Percentiles rank a stretch among this genome's conserved stretches.
Evolutionary conservation across 2,329 filamentous ascomycete genomes (phyloP).

Genomic region (Remersonia thermophila): DNA sequence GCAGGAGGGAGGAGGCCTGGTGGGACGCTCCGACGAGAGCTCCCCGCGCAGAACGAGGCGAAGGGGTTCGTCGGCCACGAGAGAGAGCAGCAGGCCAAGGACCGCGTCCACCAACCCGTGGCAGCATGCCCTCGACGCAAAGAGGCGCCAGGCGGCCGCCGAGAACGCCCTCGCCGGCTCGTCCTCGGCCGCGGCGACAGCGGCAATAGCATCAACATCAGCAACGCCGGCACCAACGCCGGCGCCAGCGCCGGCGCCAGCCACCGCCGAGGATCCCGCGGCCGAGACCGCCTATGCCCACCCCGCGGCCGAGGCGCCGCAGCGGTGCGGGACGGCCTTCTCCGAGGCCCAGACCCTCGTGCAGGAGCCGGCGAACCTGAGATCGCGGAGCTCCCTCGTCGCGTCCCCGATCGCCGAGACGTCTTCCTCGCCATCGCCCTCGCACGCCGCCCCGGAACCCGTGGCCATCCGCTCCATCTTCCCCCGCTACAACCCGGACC

Average conservation of each 20-base stretch:
- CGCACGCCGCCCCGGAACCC: slow-evolving; percentile 17
- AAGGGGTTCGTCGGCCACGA: slow-evolving; percentile 20
- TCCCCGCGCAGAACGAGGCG: slow-evolving; percentile 23
- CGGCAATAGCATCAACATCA: not conserved
- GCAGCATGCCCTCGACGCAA: slow-evolving; percentile 16
- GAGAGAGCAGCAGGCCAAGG: slow-evolving; percentile 22
- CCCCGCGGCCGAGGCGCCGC: slow-evolving; percentile 31
- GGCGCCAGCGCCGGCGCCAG: slow-evolving; percentile 5
- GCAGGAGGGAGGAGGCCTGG: too few species aligned
- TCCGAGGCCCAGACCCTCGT: slow-evolving; percentile 39
- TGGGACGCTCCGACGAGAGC: too few species aligned
- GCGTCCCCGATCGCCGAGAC: slow-evolving; percentile 32
- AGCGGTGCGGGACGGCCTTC: slow-evolving; percentile 38
- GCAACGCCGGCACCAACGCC: not conserved
- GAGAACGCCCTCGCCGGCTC: slow-evolving; percentile 1
- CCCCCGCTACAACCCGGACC: slow-evolving; percentile 56
- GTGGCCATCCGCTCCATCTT: slow-evolving; percentile 58
- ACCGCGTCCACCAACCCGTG: slow-evolving; percentile 16
- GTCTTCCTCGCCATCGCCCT: slow-evolving; percentile 7
- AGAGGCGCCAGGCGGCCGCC: slow-evolving; percentile 3
- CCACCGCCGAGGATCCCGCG: slow-evolving; percentile 11
- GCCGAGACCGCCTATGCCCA: slow-evolving; percentile 18
- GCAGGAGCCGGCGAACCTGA: slow-evolving; percentile 35
- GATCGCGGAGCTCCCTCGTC: slow-evolving; percentile 44
- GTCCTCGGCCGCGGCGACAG: too few species aligned